Percentiles rank a stretch among this genome's conserved stretches.
Conservation (phyloP, 2,329 filamentous ascomycete species). For the Ophiostoma perfectum region DNA sequence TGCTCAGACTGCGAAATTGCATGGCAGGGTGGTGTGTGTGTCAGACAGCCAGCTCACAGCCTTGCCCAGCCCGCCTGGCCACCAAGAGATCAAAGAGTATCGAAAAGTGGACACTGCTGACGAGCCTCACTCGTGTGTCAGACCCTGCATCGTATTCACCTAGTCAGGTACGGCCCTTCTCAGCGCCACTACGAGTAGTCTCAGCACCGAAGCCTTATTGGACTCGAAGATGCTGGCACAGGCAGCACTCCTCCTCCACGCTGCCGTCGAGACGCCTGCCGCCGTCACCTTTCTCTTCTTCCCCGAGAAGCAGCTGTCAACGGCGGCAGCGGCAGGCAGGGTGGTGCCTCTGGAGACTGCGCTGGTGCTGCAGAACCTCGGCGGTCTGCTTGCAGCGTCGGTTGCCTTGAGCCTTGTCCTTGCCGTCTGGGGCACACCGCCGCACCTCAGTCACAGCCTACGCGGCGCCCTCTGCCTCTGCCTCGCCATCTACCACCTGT, state of each 20-base stretch:
- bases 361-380: slow-evolving; percentile 44
- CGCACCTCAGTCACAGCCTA: slow-evolving; percentile 20
- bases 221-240: slow-evolving; percentile 12
- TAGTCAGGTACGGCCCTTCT: not conserved
- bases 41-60: not conserved
- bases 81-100: not conserved
- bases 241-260: slow-evolving; percentile 25
- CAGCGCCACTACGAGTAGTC: no score
- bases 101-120: not conserved
- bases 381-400: slow-evolving; percentile 43
- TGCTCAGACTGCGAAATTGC: no score
- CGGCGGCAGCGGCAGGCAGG: slow-evolving; percentile 21
- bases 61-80: not conserved
- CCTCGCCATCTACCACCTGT: slow-evolving; percentile 46
- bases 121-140: not conserved
- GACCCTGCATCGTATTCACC: not conserved
- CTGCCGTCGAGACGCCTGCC: slow-evolving; percentile 31
- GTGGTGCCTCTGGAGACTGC: slow-evolving; percentile 32
- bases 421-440: slow-evolving; percentile 27
- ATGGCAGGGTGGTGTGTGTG: not conserved
- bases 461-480: slow-evolving; percentile 36
- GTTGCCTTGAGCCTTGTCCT: slow-evolving; percentile 41
- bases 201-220: no score
- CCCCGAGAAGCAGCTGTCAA: slow-evolving; percentile 42
- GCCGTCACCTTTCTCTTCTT: slow-evolving; percentile 43